phyloP scores from a whole-genome alignment of 176 grass and related monocot genomes.

The Puya raimondii region DNA sequence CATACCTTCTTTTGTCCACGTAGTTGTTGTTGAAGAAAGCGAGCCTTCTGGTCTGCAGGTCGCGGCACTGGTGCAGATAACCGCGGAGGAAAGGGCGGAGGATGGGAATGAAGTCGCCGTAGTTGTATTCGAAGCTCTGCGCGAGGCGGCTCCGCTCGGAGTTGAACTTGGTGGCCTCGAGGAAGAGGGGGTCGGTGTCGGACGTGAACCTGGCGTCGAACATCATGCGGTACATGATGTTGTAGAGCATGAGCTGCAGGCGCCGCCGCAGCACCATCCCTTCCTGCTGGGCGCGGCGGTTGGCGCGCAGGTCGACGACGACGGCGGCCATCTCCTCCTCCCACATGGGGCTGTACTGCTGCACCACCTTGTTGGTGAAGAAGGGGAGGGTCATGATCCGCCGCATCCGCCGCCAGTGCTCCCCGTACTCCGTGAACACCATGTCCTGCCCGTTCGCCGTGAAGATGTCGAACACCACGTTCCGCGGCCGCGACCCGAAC shows the following conservation, averaged over 20 bases:
- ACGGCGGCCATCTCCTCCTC: conserved; percentile 20
- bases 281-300: conserved; percentile 6
- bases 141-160: conserved; percentile 20
- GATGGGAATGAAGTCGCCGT: background rate
- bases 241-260: conserved; percentile 28
- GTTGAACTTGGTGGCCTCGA: conserved; percentile 12
- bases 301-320: conserved; percentile 2
- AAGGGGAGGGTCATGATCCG: conserved; percentile 27
- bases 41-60: background rate
- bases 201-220: conserved; percentile 16
- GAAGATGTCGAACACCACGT: conserved; percentile 32
- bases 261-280: conserved; percentile 21
- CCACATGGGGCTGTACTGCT: conserved; percentile 20
- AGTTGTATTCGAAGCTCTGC: conserved; percentile 1
- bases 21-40: background rate
- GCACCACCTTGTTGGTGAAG: conserved; percentile 28
- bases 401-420: conserved; percentile 30
- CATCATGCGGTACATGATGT: conserved; percentile 28
- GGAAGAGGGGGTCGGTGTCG: conserved; percentile 19
- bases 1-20: background rate
- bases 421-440: conserved; percentile 26
- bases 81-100: conserved; percentile 10
- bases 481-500: conserved; percentile 28
- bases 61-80: conserved; percentile 8
- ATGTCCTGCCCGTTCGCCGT: conserved; percentile 28